phyloP scores from a whole-genome alignment of 345 rosid species.

The Eucalyptus tenuipes region DNA sequence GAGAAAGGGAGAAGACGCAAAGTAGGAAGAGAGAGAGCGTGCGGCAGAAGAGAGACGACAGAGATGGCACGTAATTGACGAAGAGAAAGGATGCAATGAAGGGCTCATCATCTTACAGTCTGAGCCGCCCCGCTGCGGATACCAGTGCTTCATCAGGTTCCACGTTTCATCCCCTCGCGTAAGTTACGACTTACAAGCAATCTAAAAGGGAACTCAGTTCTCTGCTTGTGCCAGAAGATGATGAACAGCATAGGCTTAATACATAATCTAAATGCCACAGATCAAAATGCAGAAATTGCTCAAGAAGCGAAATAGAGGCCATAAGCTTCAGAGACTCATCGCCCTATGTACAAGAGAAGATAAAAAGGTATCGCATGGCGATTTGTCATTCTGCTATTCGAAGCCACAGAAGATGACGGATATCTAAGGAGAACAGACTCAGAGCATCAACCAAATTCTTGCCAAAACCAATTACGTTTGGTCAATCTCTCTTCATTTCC shows the following conservation, averaged over 20 bases:
- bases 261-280: neutral
- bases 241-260: neutral
- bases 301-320: neutral
- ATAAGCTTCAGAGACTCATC: neutral
- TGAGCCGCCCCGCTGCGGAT: neutral
- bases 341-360: neutral
- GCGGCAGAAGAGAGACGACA: no score
- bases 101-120: neutral
- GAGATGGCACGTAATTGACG: fast-evolving
- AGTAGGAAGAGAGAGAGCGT: no score
- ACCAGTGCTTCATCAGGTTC: neutral
- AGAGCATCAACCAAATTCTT: neutral
- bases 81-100: neutral
- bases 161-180: neutral
- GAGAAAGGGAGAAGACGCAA: no score
- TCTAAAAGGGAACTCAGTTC: neutral
- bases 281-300: neutral
- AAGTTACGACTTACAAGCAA: neutral
- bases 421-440: neutral
- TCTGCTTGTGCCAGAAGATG: neutral
- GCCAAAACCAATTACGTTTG: neutral
- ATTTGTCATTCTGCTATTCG: neutral
- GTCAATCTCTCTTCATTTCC: neutral
- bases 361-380: neutral
- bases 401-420: neutral